Evolutionary conservation across 2,329 filamentous ascomycete genomes (phyloP).

Genomic region (Neonectria neomacrospora): DNA sequence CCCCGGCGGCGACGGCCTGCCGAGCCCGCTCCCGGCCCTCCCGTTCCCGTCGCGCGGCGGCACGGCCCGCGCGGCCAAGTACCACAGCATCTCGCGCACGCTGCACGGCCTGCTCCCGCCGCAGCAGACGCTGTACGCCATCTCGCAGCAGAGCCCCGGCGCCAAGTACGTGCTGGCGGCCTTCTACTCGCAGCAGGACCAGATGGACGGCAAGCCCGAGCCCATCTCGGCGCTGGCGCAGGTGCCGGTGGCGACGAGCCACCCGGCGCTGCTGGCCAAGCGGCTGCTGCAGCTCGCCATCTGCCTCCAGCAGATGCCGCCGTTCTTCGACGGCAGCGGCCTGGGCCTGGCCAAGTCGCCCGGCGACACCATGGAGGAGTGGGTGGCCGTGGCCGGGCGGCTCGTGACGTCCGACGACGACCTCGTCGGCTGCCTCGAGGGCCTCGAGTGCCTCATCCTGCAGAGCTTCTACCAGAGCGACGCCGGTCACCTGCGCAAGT

Average conservation of each 20-base stretch:
- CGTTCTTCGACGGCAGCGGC: conserved; percentile 41
- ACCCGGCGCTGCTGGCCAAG: conserved; percentile 61
- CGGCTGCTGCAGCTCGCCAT: conserved; percentile 58
- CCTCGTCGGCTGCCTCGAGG: conserved; percentile 62
- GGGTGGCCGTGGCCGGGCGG: conserved; percentile 48
- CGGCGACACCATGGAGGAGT: conserved; percentile 40
- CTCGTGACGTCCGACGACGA: conserved; percentile 63
- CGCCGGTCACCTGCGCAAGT: conserved; percentile 63
- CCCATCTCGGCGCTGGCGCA: conserved; percentile 41
- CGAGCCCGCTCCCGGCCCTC: conserved; percentile 10
- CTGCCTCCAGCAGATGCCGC: conserved; percentile 59
- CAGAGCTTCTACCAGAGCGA: conserved; percentile 62
- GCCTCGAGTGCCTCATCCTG: conserved; percentile 62
- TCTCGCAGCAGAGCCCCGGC: conserved; percentile 40
- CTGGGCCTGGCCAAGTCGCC: conserved; percentile 39
- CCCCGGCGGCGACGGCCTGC: conserved; percentile 3
- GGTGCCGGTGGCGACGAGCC: conserved; percentile 53
- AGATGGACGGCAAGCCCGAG: conserved; percentile 49
- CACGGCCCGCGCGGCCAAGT: conserved; percentile 24
- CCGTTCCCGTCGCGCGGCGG: neutral
- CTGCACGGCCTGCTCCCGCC: conserved; percentile 40
- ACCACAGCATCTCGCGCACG: conserved; percentile 29
- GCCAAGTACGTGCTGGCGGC: conserved; percentile 43
- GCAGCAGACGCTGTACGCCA: conserved; percentile 34
- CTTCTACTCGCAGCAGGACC: conserved; percentile 45